A percentile compares a stretch with the other conserved stretches of the same genome.
Conservation (phyloP, 768 basidiomycete species). For the Agrocybe praecox region DNA sequence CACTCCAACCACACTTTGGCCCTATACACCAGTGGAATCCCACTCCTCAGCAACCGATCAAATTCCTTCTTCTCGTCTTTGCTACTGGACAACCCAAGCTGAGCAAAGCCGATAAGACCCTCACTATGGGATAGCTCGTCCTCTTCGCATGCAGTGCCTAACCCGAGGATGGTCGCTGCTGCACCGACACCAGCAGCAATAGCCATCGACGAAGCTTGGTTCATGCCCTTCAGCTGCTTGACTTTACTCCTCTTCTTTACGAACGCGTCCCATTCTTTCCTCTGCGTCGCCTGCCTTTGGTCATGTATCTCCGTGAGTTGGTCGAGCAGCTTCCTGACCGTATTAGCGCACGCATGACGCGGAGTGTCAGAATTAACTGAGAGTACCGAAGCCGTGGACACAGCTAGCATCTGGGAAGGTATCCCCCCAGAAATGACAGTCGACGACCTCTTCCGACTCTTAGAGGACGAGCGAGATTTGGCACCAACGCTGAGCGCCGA, state of each 20-base stretch:
- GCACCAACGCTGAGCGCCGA: slow-evolving; percentile 25
- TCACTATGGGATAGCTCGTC: slow-evolving; percentile 83
- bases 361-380: slow-evolving; percentile 64
- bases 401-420: slow-evolving; percentile 22
- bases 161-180: slow-evolving; percentile 63
- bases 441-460: slow-evolving; percentile 49
- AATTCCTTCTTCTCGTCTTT: slow-evolving; percentile 82
- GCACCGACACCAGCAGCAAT: slow-evolving; percentile 41
- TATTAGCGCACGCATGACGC: slow-evolving; percentile 74
- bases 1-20: slow-evolving; percentile 93
- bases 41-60: slow-evolving; percentile 75
- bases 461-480: slow-evolving; percentile 55
- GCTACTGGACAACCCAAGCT: slow-evolving; percentile 78
- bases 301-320: slow-evolving; percentile 86
- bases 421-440: slow-evolving; percentile 25
- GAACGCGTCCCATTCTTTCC: slow-evolving; percentile 89
- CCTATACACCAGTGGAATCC: slow-evolving; percentile 88
- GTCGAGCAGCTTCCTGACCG: slow-evolving; percentile 71
- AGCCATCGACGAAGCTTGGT: slow-evolving; percentile 22
- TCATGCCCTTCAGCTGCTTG: slow-evolving; percentile 34
- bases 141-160: slow-evolving; percentile 62
- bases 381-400: slow-evolving; percentile 55
- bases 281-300: slow-evolving; percentile 63
- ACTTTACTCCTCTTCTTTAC: slow-evolving; percentile 67
- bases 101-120: slow-evolving; percentile 88